Evolutionary conservation across 1,284 basidiomycete genomes (phyloP), one percentile per base, ranked within the genome.

Genomic region (Ceraceosorus guamensis): DNA sequence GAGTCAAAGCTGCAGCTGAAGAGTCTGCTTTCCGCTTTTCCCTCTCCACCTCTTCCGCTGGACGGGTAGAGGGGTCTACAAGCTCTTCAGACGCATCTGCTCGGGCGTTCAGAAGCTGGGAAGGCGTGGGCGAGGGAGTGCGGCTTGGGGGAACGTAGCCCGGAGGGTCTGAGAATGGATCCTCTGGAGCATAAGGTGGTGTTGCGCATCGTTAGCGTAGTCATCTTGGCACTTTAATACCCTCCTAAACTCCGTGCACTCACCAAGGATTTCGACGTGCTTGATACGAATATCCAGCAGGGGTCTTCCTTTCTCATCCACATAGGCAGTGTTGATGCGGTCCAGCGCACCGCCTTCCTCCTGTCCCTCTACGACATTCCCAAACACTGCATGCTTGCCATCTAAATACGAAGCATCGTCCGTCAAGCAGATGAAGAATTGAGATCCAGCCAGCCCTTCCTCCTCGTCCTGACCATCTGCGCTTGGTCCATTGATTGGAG

Each of bases 341-440:
- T 91, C 88, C 61, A 98, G 78, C 6, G 89, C 91, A 32, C 66
- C 68, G 4, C 66, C 68, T 5, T 61, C 52, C 46, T 96, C 92
- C 18, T 89, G 76, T 0, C 95, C 93, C 76, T 98, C 93, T 5
- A 97, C 89, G 8, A 97, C 89, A 70, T 87, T 87, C 8, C 92
- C 93, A 76, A 98, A 97, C 1, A 91, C 89, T 0, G 89, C 88
- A 73, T 98, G 93, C 75, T 91, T 92, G 54, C 89, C 89, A 70
- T 98, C 93, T 39, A 98, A 82, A 73, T 96, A 97, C 63, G 92
- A 89, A 70, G 96, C 88, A 59, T 85, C 85, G 67, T 93, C 88
- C 16, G 82, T 85, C 1, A 98, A 81, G 0, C 93, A 97, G 68
- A 98, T 83, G 79, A 96, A 97, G 81, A 97, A 98, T 74, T 97